Evolutionary conservation across 23 red algal species (phyloP).

Genomic region (Gracilariopsis chorda): DNA sequence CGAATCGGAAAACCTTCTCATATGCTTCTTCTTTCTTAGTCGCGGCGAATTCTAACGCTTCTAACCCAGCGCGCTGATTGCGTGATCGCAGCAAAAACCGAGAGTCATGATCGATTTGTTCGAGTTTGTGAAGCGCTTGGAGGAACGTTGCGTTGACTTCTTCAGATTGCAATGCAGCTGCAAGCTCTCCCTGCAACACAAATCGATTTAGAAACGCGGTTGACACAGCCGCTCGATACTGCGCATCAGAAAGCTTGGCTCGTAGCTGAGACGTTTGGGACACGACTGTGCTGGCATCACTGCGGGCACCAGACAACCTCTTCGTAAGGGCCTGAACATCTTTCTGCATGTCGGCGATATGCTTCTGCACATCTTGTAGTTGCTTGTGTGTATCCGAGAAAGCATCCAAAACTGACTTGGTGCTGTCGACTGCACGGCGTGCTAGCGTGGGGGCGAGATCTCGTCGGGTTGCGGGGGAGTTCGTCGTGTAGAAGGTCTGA

Average conservation of each 20-base stretch:
- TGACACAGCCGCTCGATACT: conserved; percentile 36
- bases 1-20: conserved; percentile 76
- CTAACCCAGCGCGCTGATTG: conserved; percentile 59
- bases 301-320: conserved; percentile 63
- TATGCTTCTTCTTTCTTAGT: conserved; percentile 83
- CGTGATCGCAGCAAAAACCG: conserved; percentile 33
- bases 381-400: conserved; percentile 38
- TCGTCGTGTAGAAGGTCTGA: conserved; percentile 23
- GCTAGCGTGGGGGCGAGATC: conserved; percentile 30
- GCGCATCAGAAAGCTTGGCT: conserved; percentile 37
- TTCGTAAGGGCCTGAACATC: conserved; percentile 48
- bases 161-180: conserved; percentile 31
- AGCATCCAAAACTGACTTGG: conserved; percentile 42
- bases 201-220: conserved; percentile 64
- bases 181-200: conserved; percentile 37
- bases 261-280: conserved; percentile 45
- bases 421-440: conserved; percentile 16
- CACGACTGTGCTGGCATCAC: conserved; percentile 57
- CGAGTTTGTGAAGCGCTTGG: conserved; percentile 51
- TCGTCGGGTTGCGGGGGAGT: conserved; percentile 26
- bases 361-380: conserved; percentile 18
- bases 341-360: conserved; percentile 57
- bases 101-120: conserved; percentile 51
- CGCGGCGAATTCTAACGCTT: conserved; percentile 75
- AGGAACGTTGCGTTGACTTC: conserved; percentile 56